Evolutionary conservation across 495 filamentous ascomycete genomes (phyloP), one percentile per base, ranked within the genome.

Genomic region (Aspergillus kassunensis): DNA sequence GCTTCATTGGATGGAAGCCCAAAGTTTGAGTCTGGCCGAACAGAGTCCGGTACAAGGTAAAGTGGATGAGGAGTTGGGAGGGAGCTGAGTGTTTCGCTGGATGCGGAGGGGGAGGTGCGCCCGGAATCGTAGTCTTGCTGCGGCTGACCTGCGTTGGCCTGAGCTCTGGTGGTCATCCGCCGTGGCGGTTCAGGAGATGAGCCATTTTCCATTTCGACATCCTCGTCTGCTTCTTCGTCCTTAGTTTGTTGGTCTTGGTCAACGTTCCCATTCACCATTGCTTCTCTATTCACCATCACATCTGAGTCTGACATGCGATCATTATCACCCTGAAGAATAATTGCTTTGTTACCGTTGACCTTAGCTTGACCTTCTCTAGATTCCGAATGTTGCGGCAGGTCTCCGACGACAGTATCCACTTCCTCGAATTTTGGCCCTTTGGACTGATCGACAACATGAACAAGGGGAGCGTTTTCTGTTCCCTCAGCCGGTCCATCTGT

Each of bases 1-100:
- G 93, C 95, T 69, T 97, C 92, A 7, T 74, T 60, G 12, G 84
- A 74, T 0, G 90, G 90, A 1, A 98, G 81, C 13, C 89, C 88
- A 29, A 90, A 78, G 62, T 95, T 85, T 30, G 82, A 74, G 62
- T 96, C 89, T 1, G 88, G 83, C n/a, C 75, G 80, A 42, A 84
- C 80, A 31, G 76, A 65, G n/a, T 75, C 67, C 0, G 91, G 87
- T 4, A 86, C 76, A n/a, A 87, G 70, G 73, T 92, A 98, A 52
- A 95, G 81, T 2, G 93, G 90, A 58, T 97, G 89, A 21, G 96
- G 84, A 35, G 60, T 78, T 65, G 55, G 75, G 53, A 61, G 77
- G 61, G 54, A 78, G 66, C 58, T 71, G 19, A 76, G 66, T 35
- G 74, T 72, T 35, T 76, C 76, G 36, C 73, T 68, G 39, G 77